Evolutionary conservation across 106 monocot species (phyloP).

Genomic region (Dendrobium catenatum): DNA sequence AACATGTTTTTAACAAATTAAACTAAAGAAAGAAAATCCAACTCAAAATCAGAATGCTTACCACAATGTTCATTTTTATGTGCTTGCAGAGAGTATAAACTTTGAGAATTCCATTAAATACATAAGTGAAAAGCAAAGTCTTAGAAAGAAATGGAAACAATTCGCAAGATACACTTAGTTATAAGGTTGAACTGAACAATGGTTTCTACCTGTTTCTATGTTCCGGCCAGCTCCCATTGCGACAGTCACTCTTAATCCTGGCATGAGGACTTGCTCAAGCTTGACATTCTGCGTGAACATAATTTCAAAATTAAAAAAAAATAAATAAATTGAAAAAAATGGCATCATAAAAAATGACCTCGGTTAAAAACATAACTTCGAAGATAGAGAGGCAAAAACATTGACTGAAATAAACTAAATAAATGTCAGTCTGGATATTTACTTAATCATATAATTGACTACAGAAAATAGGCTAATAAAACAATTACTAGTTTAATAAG

Average conservation of each 20-base stretch:
- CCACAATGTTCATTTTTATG: too few species aligned
- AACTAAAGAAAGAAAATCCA: too few species aligned
- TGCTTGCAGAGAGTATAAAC: too few species aligned
- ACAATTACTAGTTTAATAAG: too few species aligned
- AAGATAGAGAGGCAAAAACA: slow-evolving; percentile 1
- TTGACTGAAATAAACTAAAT: neutral
- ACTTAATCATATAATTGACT: too few species aligned
- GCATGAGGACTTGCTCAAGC: slow-evolving; percentile 74
- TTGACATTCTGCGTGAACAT: slow-evolving; percentile 56
- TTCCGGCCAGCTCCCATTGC: slow-evolving; percentile 75
- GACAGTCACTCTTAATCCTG: slow-evolving; percentile 73
- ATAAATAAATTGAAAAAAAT: neutral
- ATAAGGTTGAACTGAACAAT: neutral
- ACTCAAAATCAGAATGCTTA: too few species aligned
- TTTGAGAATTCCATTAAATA: neutral
- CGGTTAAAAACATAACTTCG: neutral
- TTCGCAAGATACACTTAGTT: neutral
- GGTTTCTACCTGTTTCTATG: slow-evolving; percentile 46
- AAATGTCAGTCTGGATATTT: neutral
- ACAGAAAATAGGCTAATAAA: neutral
- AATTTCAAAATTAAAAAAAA: neutral
- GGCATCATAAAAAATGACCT: neutral
- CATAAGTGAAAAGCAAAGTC: neutral
- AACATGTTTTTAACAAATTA: too few species aligned
- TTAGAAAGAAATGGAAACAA: neutral